Evolutionary conservation across 2,329 filamentous ascomycete genomes (phyloP), one percentile per base, ranked within the genome.

Genomic region (Lojkania enalia): DNA sequence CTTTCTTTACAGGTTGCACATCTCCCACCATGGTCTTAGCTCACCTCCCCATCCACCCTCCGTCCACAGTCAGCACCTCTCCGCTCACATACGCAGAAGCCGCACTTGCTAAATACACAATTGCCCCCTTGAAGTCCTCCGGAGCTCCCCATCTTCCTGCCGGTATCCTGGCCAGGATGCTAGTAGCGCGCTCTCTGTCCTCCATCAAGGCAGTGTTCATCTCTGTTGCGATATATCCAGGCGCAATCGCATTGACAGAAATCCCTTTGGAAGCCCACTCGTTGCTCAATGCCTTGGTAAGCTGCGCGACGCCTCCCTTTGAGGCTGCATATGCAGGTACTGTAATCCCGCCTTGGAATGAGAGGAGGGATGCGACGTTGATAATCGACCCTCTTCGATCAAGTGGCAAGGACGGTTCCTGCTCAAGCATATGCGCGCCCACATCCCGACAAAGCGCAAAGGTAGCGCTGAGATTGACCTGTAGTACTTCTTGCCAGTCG

Each of bases 141-240:
- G 90, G 86, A 9, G 68, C 77, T 0, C 89, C 90, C 90, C 90
- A 95, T 56, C 89, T 75, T 0, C 87, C 90, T 0, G 88, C 88
- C 0, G 90, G 90, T 59, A 96, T 96, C 44, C 90, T 76, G 23
- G 82, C 83, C 61, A 87, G 79, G 57, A 96, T 96, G 60, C 85
- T 85, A 52, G 77, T 81, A 48, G 87, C 78, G 25, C 90, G 75
- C 55, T 79, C 81, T 59, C 80, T 70, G 68, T 96, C 84, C 39
- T 84, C 80, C 32, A 95, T 81, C 61, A 96, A 71, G 2, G 90
- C 90, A 54, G 78, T 80, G 67, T 96, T 96, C 91, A 96, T 96
- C 49, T 96, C 90, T n/a, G 90, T 96, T 38, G 82, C 87, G 58
- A 95, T 88, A 70, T 96, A 96, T 0, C 90, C 90, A 0, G 90